A percentile compares a stretch with the other conserved stretches of the same genome.
These are phyloP conservation scores for Ogataea degrootiae DNA, from an alignment of 805 yeast genomes.

Conservation along the genomic window DNA sequence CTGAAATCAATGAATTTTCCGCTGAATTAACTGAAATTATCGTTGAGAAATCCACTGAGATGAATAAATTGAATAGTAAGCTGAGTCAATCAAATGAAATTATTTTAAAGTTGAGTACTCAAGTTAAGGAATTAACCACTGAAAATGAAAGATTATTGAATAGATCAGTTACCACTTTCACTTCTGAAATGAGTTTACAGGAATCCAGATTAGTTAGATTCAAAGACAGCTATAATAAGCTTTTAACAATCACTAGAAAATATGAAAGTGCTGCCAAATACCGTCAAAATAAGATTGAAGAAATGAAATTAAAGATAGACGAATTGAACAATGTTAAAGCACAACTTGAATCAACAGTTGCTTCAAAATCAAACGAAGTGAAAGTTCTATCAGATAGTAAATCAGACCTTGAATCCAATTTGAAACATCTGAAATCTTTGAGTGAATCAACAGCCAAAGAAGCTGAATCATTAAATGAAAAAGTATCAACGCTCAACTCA, in stretches of 20 bases:
- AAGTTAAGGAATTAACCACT: constrained; percentile 14
- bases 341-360: constrained; percentile 13
- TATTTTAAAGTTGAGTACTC: constrained; percentile 2
- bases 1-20: constrained; percentile 8
- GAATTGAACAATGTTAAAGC: constrained; percentile 17
- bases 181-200: constrained; percentile 8
- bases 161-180: constrained; percentile 10
- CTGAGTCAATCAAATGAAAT: not conserved
- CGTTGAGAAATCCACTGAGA: constrained; percentile 5
- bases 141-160: constrained; percentile 10
- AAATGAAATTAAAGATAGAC: constrained; percentile 16
- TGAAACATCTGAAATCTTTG: constrained; percentile 1
- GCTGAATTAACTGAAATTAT: constrained; percentile 7
- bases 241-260: constrained; percentile 17
- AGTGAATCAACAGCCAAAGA: constrained; percentile 6
- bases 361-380: constrained; percentile 21
- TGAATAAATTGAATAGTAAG: constrained; percentile 8
- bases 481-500: constrained; percentile 7
- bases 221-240: constrained; percentile 13
- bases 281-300: constrained; percentile 6
- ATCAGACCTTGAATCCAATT: constrained; percentile 1
- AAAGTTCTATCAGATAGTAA: constrained; percentile 10
- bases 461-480: constrained; percentile 13
- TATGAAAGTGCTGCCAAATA: constrained; percentile 12
- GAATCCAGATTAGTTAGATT: constrained; percentile 16